phyloP scores from a whole-genome alignment of 1,139 yeast species.

The Taphrina wiesneri region DNA sequence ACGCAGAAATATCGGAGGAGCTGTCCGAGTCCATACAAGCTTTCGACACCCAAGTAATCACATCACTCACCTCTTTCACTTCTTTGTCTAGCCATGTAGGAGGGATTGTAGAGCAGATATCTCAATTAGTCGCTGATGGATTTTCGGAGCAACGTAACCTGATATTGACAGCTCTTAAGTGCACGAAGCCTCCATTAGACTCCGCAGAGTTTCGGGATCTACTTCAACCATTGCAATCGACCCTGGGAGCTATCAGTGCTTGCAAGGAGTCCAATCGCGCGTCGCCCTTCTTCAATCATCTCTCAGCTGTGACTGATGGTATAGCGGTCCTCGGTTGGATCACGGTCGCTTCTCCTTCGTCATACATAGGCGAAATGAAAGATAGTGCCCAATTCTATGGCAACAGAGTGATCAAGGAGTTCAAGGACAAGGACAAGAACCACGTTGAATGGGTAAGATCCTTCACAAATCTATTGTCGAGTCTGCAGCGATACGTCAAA shows the following conservation, averaged over 20 bases:
- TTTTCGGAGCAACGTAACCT: conserved; percentile 61
- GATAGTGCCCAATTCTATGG: conserved; percentile 95
- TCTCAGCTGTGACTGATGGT: conserved; percentile 85
- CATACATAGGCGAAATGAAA: conserved; percentile 75
- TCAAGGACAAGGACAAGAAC: conserved; percentile 58
- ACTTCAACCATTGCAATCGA: conserved; percentile 68
- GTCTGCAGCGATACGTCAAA: conserved; percentile 69
- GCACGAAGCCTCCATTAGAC: conserved; percentile 63
- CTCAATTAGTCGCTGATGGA: conserved; percentile 53
- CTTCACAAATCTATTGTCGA: conserved; percentile 64
- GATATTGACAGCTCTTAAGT: conserved; percentile 58
- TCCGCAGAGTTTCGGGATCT: conserved; percentile 50
- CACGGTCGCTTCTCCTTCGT: conserved; percentile 66
- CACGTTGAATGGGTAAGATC: conserved; percentile 80
- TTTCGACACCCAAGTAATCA: background rate
- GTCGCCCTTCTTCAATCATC: conserved; percentile 64
- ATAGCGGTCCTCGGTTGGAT: conserved; percentile 92
- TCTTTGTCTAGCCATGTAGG: background rate
- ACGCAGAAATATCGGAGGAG: background rate
- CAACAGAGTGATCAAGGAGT: conserved; percentile 82
- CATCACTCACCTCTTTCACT: background rate
- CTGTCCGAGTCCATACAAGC: background rate
- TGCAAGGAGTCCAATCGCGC: conserved; percentile 75
- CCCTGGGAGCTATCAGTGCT: conserved; percentile 59
- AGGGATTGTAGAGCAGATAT: conserved; percentile 40